Evolutionary conservation across 2,329 filamentous ascomycete species (phyloP).

Genomic region (Aspergillus uvarum): DNA sequence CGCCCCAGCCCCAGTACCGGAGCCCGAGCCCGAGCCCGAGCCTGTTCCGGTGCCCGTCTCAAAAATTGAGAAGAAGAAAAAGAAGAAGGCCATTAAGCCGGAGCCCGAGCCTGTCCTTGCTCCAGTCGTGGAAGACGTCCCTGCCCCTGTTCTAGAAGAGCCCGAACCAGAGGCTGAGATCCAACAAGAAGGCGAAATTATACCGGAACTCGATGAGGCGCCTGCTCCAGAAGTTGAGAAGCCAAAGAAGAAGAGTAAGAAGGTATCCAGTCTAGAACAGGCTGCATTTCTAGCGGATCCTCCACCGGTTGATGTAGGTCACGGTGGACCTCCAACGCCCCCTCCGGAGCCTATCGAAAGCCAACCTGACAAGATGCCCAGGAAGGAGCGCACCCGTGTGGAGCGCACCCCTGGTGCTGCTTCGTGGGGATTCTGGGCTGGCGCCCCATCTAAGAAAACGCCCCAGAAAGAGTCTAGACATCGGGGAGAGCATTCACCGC

Average conservation of each 20-base stretch:
- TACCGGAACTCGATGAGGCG: conserved; percentile 28
- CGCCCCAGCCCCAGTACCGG: conserved; percentile 25
- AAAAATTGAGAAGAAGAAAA: conserved; percentile 21
- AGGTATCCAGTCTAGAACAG: conserved; percentile 19
- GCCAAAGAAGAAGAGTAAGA: conserved; percentile 38
- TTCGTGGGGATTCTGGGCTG: conserved; percentile 75
- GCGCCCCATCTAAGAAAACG: conserved; percentile 51
- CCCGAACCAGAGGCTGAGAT: conserved; percentile 22
- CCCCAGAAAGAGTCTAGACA: conserved; percentile 51
- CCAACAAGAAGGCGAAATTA: conserved; percentile 17
- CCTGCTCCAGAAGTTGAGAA: conserved; percentile 27
- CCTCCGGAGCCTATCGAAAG: conserved; percentile 54
- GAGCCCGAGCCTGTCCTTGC: conserved; percentile 24
- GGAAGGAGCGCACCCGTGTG: conserved; percentile 75
- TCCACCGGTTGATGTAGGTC: conserved; percentile 24
- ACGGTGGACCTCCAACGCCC: conserved; percentile 48
- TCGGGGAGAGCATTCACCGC: conserved; percentile 41
- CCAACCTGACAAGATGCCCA: conserved; percentile 56
- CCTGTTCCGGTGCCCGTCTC: conserved; percentile 23
- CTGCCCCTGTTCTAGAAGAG: conserved; percentile 21
- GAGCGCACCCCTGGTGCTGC: conserved; percentile 65
- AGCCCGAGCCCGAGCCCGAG: conserved; percentile 28
- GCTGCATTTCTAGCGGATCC: conserved; percentile 43
- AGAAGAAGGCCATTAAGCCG: conserved; percentile 17
- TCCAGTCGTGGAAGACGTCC: conserved; percentile 29